These are phyloP conservation scores for Chenopodium formosanum DNA, from an alignment of 148 eudicot species.

Conservation along the genomic window DNA sequence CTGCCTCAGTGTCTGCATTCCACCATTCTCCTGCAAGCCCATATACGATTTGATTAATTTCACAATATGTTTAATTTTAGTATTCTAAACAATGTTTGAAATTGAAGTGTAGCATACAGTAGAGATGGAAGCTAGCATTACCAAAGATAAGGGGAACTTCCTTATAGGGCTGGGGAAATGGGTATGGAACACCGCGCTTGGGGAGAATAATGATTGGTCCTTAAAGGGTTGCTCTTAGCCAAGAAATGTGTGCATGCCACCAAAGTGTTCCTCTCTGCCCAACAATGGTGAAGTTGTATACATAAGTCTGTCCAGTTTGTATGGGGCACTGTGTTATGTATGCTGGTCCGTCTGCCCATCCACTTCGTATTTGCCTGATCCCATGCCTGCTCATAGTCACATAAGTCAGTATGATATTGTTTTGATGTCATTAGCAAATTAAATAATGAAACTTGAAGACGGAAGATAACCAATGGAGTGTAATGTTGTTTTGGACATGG, in stretches of 20 bases:
- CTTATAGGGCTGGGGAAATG: conserved; percentile 44
- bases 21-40: conserved; percentile 50
- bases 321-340: conserved; percentile 55
- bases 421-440: neutral
- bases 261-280: conserved; percentile 60
- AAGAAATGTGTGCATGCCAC: conserved; percentile 60
- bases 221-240: conserved; percentile 55
- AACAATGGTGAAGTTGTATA: conserved; percentile 49
- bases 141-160: conserved; percentile 50
- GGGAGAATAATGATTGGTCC: conserved; percentile 55
- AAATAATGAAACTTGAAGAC: neutral
- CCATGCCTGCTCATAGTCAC: conserved; percentile 44
- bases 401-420: neutral
- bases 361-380: conserved; percentile 42
- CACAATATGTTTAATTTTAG: neutral
- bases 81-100: too few relatives aligned
- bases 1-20: conserved; percentile 48
- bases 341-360: conserved; percentile 64
- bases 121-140: neutral
- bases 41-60: neutral
- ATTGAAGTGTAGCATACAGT: neutral
- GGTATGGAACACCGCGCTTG: conserved; percentile 45
- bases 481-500: conserved; percentile 39
- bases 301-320: conserved; percentile 50
- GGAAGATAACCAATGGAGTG: conserved; percentile 46